Base-by-base conservation (phyloP, 345 rosid species). In the Populus deltoides region DNA sequence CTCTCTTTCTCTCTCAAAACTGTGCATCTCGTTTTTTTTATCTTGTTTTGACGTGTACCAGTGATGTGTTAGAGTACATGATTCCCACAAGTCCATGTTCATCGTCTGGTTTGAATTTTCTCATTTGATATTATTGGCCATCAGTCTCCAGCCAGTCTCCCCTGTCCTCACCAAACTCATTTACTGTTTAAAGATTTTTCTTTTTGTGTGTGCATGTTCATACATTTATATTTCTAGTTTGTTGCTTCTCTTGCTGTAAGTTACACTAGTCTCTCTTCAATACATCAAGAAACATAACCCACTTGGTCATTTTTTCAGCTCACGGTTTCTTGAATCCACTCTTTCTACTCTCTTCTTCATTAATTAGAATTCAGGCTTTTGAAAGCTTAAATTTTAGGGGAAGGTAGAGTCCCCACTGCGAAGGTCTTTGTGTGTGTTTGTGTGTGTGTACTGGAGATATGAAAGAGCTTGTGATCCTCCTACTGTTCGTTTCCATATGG, bases 401-500 rank as follows among this genome's bases (percentile, higher is more conserved):
- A 55, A 55, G 61, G 25, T n/a, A 8, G 61, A 55, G 61, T 55
- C 61, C 20, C 22, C 8, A 51, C n/a, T 51, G 57, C 20, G 57
- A 51, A 51, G 22, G n/a, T 51, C 22, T 51, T 18, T 6, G 2
- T 22, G 4, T 55, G 1, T 2, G 24, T 2, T 3, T 2, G 10
- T 2, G 4, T 0, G 24, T 2, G 59, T 0, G 24, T 2, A 3
- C 5, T 33, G 12, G 47, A 43, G 61, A 55, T 55, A 55, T 55
- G 61, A 55, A 55, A 22, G 12, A 55, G 25, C 70, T 63, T 12
- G 68, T 63, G 47, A 55, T 22, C 57, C 25, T 39, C 15, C 33
- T 10, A 24, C 39, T 75, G 66, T 39, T 75, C 45, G 2, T 83
- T 77, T 62, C 77, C 57, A 69, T 51, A 33, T 80, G 76, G 82